A percentile compares a stretch with the other conserved stretches of the same genome.
These are phyloP conservation scores for Dioszegia aurantiaca DNA, from an alignment of 768 basidiomycete species.

Conservation along the genomic window DNA sequence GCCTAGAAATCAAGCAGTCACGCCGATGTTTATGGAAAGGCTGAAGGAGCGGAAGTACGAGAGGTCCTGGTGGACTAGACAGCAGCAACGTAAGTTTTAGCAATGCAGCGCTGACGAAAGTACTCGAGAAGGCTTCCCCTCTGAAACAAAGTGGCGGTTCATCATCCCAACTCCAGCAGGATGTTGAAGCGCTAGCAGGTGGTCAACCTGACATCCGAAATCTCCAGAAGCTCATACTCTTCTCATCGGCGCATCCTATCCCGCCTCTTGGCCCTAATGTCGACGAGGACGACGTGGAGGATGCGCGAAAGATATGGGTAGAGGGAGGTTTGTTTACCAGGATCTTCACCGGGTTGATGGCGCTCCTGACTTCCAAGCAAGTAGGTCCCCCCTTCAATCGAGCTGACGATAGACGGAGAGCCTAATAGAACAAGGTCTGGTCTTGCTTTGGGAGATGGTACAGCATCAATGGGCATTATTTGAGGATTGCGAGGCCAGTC, in stretches of 20 bases:
- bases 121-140: conserved; percentile 58
- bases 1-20: conserved; percentile 61
- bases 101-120: conserved; percentile 51
- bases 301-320: conserved; percentile 63
- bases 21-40: conserved; percentile 66
- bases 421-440: conserved; percentile 71
- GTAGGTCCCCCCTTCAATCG: conserved; percentile 54
- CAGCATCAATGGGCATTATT: conserved; percentile 69
- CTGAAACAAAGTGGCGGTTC: conserved; percentile 53
- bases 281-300: conserved; percentile 22
- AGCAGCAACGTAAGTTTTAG: conserved; percentile 63
- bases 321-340: conserved; percentile 68
- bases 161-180: conserved; percentile 56
- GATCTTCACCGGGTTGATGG: conserved; percentile 65
- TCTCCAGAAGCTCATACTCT: conserved; percentile 64
- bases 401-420: conserved; percentile 53
- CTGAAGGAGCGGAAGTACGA: conserved; percentile 65
- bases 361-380: conserved; percentile 63
- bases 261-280: conserved; percentile 9
- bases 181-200: conserved; percentile 61
- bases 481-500: conserved; percentile 74
- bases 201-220: conserved; percentile 59
- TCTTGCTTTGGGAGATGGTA: conserved; percentile 78
- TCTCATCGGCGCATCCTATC: conserved; percentile 31
- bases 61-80: conserved; percentile 79